Evolutionary conservation across 2,329 filamentous ascomycete species (phyloP), one percentile per base, ranked within the genome.

Genomic region (Myriosclerotinia curreyana): DNA sequence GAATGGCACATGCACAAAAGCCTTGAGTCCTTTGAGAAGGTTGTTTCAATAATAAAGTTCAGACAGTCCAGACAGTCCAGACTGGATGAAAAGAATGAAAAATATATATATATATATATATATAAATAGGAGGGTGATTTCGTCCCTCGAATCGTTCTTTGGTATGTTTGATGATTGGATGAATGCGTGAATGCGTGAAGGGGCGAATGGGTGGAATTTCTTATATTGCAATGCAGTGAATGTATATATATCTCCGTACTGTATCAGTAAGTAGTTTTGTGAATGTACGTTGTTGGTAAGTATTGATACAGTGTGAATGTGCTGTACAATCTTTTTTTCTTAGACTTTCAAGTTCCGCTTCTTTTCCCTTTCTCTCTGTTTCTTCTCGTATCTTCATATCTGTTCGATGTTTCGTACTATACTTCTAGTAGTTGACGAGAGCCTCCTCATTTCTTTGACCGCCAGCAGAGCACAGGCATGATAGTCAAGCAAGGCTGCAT

Each of bases 391-490:
- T 63, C 38, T 38, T 62, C 51, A 38, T 59, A 50, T 44, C 34
- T 58, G 52, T 63, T 58, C 20, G 7, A 22, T 62, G 49, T 56
- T 62, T 62, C 51, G 51, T 46, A 34, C 61, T 63, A 59, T 58
- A 17, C 61, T 51, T 51, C 53, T 42, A 59, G 34, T 51, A 50
- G 53, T 44, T 59, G 61, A 50, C 59, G 40, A 59, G 51, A 58
- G 31, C 55, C 55, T 36, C 36, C 44, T 64, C 61, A 58, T 58
- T 55, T 56, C 60, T 63, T 55, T 64, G 61, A 64, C 61, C 61
- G 61, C 61, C 53, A 59, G 60, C 50, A 58, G 53, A 64, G 53
- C 61, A 50, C 46, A 51, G 53, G 61, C 61, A 50, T 63, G 44
- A 49, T 14, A 63, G 31, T 56, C 50, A 48, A 46, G 31, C 51